Evolutionary conservation across 1,284 basidiomycete species (phyloP).

Genomic region (Pseudozyma tsukubaensis): DNA sequence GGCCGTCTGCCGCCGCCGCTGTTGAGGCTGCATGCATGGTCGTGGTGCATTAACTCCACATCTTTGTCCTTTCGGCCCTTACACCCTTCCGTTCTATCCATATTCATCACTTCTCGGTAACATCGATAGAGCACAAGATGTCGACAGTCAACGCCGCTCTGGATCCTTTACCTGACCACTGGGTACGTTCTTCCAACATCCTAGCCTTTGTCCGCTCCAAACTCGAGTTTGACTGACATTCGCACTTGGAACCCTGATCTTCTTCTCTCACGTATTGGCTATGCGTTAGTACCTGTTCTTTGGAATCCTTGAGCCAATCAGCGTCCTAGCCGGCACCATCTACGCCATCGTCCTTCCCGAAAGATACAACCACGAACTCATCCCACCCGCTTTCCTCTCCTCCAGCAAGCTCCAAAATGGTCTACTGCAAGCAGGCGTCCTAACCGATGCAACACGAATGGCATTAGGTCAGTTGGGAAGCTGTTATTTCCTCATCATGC

Average conservation of each 20-base stretch:
- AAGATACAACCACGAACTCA: constrained; percentile 55
- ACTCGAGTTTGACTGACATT: no score
- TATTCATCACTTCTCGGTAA: neutral
- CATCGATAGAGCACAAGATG: constrained; percentile 5
- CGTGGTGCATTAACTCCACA: constrained; percentile 10
- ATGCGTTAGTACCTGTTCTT: constrained; percentile 54
- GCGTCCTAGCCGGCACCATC: constrained; percentile 45
- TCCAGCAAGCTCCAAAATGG: constrained; percentile 21
- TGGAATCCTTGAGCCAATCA: constrained; percentile 57
- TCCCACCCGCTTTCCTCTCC: constrained; percentile 44
- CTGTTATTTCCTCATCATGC: constrained; percentile 60
- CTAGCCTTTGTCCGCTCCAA: neutral
- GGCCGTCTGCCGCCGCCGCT: neutral
- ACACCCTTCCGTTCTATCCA: neutral
- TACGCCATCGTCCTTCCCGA: constrained; percentile 54
- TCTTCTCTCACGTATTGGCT: neutral
- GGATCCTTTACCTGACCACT: constrained; percentile 43
- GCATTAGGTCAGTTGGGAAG: constrained; percentile 56
- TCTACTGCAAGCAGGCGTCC: constrained; percentile 24
- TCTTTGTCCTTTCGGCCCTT: neutral
- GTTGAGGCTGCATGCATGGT: neutral
- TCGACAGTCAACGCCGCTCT: neutral
- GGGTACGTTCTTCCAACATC: constrained; percentile 20
- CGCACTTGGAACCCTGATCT: neutral
- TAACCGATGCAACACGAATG: constrained; percentile 39